Base-by-base conservation (phyloP, 306 rosid species). In the Mucuna pruriens region DNA sequence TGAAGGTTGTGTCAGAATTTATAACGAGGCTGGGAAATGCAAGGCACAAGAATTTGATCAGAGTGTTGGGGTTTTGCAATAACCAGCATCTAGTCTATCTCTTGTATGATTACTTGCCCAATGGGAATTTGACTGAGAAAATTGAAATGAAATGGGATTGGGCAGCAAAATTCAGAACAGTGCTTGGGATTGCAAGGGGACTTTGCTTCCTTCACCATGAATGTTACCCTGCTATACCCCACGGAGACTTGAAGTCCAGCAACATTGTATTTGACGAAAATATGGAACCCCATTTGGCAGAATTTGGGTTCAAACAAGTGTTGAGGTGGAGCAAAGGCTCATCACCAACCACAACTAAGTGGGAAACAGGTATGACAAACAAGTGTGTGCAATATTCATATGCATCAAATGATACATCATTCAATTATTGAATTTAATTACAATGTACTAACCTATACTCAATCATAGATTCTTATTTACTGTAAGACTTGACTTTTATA, bases 181-280 rank as follows among this genome's bases (percentile, higher is more conserved):
- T 91, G 44, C 72, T 85, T 45, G 93, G 96, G 57, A 87, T 93
- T 80, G 96, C 96, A 60, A 93, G 85, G 52, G 99, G 97, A 40
- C 86, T 95, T 16, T 34, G 86, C 83, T 95, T 95, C 85, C 98
- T 95, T 89, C 99, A 95, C 86, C 99, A 91, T 78, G 88, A 90
- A 22, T 90, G 97, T 63, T 88, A 38, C 85, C 97, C 99, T 9
- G 84, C 96, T 79, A 89, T 93, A 34, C 90, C 98, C 12, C 98
- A 95, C 73, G 98, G 98, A 84, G 90, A 95, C 74, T 71, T 95
- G 90, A 95, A 84, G 80, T 87, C 97, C 11, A 89, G 78, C 76
- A 95, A 93, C 54, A 64, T 95, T 61, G 84, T 95, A n/a, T 91
- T 95, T 60, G 98, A 93, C 11, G 98, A 95, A 90, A 87, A 88